A percentile compares a stretch with the other conserved stretches of the same genome.
phyloP scores from a whole-genome alignment of 257 asterid genomes.

The Solanum ossicruentum region DNA sequence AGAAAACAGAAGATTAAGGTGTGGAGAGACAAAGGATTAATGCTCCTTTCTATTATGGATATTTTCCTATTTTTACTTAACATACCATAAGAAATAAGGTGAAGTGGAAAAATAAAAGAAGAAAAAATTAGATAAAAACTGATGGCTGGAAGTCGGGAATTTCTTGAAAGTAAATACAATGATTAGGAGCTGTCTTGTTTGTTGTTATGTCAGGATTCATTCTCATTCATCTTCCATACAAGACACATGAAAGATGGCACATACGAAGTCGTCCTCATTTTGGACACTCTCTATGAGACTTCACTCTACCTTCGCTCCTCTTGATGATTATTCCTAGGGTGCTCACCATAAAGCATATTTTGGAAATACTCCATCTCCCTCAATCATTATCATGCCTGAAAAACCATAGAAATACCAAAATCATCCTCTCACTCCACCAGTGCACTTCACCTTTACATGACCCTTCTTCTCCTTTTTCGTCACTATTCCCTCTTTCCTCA shows the following conservation, averaged over 20 bases:
- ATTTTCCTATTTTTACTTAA: not conserved
- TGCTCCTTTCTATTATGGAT: not conserved
- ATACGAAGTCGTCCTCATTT: not conserved
- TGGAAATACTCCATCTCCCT: not conserved
- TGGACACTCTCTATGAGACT: not conserved
- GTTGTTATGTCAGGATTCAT: not conserved
- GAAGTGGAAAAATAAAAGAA: not conserved
- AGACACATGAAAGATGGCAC: not conserved
- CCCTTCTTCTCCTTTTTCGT: not conserved
- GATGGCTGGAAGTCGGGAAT: not conserved
- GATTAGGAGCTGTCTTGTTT: not conserved
- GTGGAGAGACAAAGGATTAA: not conserved
- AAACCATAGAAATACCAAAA: not conserved
- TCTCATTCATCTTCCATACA: not conserved
- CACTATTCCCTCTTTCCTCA: not conserved
- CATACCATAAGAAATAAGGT: not conserved
- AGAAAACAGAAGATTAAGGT: not conserved
- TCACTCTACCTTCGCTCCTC: not conserved
- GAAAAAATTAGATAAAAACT: not conserved
- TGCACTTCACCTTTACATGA: not conserved
- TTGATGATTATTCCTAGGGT: not conserved
- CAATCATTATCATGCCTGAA: not conserved
- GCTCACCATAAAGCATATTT: not conserved
- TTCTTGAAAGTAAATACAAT: not conserved
- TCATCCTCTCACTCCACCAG: not conserved